These are phyloP conservation scores for Eutrema salsugineum DNA, from an alignment of 441 rosid species.

Conservation along the genomic window DNA sequence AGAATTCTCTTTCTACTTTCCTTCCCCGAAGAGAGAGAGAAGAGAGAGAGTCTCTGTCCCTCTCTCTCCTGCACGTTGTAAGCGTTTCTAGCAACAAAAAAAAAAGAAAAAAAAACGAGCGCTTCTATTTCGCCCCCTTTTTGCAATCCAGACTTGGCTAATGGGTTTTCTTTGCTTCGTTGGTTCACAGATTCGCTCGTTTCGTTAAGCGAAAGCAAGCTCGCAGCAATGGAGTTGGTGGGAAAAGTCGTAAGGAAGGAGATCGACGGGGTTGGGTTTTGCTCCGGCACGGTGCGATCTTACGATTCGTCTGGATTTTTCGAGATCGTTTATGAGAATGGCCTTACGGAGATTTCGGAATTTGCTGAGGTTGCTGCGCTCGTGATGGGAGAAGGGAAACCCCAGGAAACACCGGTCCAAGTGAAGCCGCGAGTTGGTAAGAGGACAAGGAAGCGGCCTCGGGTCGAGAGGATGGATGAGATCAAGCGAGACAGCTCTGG, in stretches of 20 bases:
- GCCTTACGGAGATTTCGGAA: constrained; percentile 57
- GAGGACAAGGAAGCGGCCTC: constrained; percentile 60
- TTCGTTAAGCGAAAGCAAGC: constrained; percentile 12
- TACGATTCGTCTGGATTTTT: constrained; percentile 55
- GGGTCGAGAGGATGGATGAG: constrained; percentile 31
- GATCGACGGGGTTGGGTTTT: constrained; percentile 44
- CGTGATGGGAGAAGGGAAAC: constrained; percentile 18
- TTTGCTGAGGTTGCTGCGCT: constrained; percentile 42
- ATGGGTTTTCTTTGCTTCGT: constrained; percentile 16
- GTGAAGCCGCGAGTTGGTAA: constrained; percentile 45
- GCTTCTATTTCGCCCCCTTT: not conserved
- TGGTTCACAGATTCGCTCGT: constrained; percentile 20
- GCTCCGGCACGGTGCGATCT: constrained; percentile 54
- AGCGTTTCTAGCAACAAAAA: constrained; percentile 10
- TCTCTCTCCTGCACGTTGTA: constrained; percentile 22
- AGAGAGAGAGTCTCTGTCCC: constrained; percentile 12
- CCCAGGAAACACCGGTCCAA: constrained; percentile 22
- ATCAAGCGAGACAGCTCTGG: constrained; percentile 25
- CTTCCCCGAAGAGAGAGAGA: not conserved
- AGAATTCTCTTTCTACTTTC: constrained; percentile 22
- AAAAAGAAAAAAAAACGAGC: not conserved
- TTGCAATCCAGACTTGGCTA: not conserved
- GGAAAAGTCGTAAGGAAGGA: constrained; percentile 62
- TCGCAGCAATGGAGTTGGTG: constrained; percentile 50
- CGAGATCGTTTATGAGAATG: constrained; percentile 65